A percentile compares a stretch with the other conserved stretches of the same genome.
Evolutionary conservation across 371 early-diverging fungal species (phyloP).

Genomic region (Mucor plumbeus): DNA sequence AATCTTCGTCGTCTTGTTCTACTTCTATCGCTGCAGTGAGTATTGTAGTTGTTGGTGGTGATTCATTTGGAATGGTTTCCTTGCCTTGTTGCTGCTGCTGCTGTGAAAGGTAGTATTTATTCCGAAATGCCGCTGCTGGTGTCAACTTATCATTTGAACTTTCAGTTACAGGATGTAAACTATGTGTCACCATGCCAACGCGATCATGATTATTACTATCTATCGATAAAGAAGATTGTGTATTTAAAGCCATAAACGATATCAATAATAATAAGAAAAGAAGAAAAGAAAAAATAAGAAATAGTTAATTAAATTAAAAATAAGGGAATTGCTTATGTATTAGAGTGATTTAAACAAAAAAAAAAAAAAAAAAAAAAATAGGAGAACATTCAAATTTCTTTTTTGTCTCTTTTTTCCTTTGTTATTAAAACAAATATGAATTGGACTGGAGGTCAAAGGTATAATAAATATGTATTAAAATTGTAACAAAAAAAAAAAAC

Average conservation of each 20-base stretch:
- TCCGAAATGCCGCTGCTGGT: slow-evolving; percentile 48
- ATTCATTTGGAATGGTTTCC: neutral
- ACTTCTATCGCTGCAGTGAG: neutral
- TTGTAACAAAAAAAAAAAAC: neutral
- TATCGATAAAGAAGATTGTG: neutral
- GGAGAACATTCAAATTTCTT: neutral
- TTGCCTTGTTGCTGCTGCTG: slow-evolving; percentile 3
- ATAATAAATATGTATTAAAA: neutral
- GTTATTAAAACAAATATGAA: slow-evolving; percentile 11
- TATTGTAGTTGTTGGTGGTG: neutral
- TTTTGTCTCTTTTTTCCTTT: slow-evolving; percentile 2
- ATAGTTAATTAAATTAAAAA: slow-evolving; percentile 8
- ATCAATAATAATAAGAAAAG: neutral
- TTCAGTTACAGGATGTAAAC: neutral
- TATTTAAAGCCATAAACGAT: slow-evolving; percentile 9
- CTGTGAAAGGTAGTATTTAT: slow-evolving; percentile 44
- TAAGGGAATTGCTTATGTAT: neutral
- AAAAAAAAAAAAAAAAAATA: neutral
- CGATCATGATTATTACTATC: neutral
- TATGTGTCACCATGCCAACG: slow-evolving; percentile 2
- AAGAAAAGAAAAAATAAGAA: slow-evolving; percentile 10
- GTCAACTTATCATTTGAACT: slow-evolving; percentile 13
- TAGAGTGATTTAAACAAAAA: neutral
- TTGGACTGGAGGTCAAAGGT: slow-evolving; percentile 21
- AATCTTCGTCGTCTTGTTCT: slow-evolving; percentile 24